Evolutionary conservation across 495 filamentous ascomycete species (phyloP).

Genomic region (Tuber microsphaerosporum): DNA sequence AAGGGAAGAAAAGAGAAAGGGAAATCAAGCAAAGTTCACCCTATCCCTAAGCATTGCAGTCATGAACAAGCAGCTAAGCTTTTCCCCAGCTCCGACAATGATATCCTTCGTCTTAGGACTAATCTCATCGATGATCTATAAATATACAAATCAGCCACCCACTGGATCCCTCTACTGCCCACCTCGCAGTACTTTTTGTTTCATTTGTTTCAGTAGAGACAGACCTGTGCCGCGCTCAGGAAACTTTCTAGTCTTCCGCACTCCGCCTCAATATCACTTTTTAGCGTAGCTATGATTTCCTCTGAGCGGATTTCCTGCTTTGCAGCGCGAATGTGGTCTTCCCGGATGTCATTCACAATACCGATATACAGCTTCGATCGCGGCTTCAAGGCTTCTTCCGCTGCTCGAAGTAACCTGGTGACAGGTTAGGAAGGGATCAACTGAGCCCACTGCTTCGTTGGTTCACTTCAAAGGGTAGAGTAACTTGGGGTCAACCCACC

Average conservation of each 20-base stretch:
- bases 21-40: conserved; percentile 21
- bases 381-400: conserved; percentile 60
- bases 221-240: conserved; percentile 50
- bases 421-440: not conserved
- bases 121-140: conserved; percentile 56
- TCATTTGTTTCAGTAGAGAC: conserved; percentile 26
- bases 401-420: conserved; percentile 61
- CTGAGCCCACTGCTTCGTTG: not conserved
- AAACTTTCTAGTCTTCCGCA: conserved; percentile 57
- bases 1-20: not conserved
- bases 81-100: conserved; percentile 88
- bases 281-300: conserved; percentile 54
- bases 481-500: conserved; percentile 54
- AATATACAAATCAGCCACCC: not conserved
- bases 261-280: conserved; percentile 62
- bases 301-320: conserved; percentile 55
- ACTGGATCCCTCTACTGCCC: not conserved
- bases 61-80: conserved; percentile 83
- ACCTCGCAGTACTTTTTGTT: not conserved
- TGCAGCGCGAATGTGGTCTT: conserved; percentile 67
- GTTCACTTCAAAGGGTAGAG: not conserved
- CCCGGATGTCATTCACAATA: conserved; percentile 66
- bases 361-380: conserved; percentile 54
- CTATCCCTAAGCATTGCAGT: conserved; percentile 69
- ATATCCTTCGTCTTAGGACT: conserved; percentile 77